Evolutionary conservation across 805 yeast genomes (phyloP).

Genomic region (Soucietia sequanensis): DNA sequence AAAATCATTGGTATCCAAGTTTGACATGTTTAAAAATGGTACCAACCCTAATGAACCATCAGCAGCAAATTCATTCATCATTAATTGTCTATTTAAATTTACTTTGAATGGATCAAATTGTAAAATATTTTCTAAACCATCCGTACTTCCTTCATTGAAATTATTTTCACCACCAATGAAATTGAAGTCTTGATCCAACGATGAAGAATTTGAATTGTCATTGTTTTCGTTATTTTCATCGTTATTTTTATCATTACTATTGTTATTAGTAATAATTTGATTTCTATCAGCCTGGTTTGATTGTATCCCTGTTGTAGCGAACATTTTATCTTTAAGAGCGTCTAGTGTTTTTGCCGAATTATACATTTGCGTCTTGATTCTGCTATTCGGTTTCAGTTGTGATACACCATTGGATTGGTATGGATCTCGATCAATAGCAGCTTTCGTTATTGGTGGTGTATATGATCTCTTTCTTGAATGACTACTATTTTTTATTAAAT

Average conservation of each 20-base stretch:
- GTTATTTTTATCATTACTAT: background rate
- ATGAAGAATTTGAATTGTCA: background rate
- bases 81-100: slow-evolving; percentile 22
- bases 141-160: slow-evolving; percentile 1
- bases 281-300: background rate
- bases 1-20: slow-evolving; percentile 4
- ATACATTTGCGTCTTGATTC: too few relatives aligned
- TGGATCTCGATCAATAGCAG: slow-evolving; percentile 24
- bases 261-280: background rate
- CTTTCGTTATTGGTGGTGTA: slow-evolving; percentile 17
- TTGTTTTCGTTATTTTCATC: background rate
- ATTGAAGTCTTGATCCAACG: background rate
- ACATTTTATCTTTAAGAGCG: background rate
- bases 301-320: background rate
- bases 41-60: slow-evolving; percentile 80
- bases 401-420: background rate
- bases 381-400: background rate
- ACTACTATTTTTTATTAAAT: slow-evolving; percentile 12
- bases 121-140: slow-evolving; percentile 22
- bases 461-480: slow-evolving; percentile 5
- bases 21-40: slow-evolving; percentile 55
- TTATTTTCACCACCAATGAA: slow-evolving; percentile 1
- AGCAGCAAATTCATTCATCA: slow-evolving; percentile 61
- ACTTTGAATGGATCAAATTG: slow-evolving; percentile 40
- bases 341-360: background rate